phyloP scores from a whole-genome alignment of 2,329 filamentous ascomycete genomes.

The Mycocentrospora acerina region DNA sequence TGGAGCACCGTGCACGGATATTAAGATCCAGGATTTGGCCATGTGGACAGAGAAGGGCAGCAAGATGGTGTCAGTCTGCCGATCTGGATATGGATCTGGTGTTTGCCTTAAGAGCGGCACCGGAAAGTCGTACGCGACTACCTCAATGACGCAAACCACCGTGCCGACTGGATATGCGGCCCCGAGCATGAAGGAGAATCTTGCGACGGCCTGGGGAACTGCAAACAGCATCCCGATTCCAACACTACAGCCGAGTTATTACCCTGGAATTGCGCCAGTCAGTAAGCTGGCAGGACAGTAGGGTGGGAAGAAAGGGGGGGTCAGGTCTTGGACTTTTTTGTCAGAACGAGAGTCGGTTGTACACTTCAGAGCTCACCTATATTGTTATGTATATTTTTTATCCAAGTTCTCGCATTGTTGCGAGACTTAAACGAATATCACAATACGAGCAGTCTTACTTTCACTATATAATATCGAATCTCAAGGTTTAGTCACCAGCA shows the following conservation, averaged over 20 bases:
- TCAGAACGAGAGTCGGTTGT: too few species aligned
- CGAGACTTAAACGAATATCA: too few species aligned
- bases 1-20: slow-evolving; percentile 54
- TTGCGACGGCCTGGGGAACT: slow-evolving; percentile 33
- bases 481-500: too few species aligned
- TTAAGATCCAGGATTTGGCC: slow-evolving; percentile 53
- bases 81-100: slow-evolving; percentile 52
- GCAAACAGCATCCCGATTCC: slow-evolving; percentile 45
- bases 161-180: slow-evolving; percentile 44
- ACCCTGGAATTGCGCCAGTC: slow-evolving; percentile 39
- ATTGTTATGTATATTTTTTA: too few species aligned
- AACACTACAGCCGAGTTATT: slow-evolving; percentile 44
- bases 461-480: too few species aligned
- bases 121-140: slow-evolving; percentile 30
- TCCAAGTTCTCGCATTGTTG: too few species aligned
- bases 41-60: slow-evolving; percentile 56
- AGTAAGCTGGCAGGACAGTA: slow-evolving; percentile 29
- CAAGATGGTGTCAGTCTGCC: slow-evolving; percentile 49
- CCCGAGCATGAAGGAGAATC: slow-evolving; percentile 37
- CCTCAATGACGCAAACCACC: slow-evolving; percentile 37
- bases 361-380: too few species aligned
- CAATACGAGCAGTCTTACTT: too few species aligned
- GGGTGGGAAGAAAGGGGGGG: too few species aligned
- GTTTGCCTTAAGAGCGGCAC: slow-evolving; percentile 47
- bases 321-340: too few species aligned